Evolutionary conservation across 768 basidiomycete species (phyloP).

Genomic region (Psilocybe sp.): DNA sequence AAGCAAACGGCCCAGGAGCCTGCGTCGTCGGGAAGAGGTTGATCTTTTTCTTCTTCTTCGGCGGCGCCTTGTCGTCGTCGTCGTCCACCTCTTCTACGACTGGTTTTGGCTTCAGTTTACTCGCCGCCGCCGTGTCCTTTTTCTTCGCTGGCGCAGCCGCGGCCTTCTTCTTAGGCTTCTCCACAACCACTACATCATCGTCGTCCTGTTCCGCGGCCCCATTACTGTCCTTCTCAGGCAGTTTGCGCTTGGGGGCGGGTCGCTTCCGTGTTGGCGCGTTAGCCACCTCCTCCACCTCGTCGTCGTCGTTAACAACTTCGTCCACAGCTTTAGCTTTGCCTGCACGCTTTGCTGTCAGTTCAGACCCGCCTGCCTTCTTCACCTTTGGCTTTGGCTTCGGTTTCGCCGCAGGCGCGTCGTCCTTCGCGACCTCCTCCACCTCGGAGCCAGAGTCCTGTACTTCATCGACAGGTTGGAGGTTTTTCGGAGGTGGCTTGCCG

Average conservation of each 20-base stretch:
- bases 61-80: slow-evolving; percentile 13
- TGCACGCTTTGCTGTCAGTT: slow-evolving; percentile 18
- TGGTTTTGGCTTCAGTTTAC: background rate
- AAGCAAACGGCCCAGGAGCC: slow-evolving; percentile 42
- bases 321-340: slow-evolving; percentile 29
- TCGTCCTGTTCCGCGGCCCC: too few species aligned
- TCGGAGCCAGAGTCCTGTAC: slow-evolving; percentile 9
- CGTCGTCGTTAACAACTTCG: slow-evolving; percentile 15
- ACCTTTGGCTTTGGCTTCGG: background rate
- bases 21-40: slow-evolving; percentile 55
- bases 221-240: background rate
- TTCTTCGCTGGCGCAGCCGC: slow-evolving; percentile 6
- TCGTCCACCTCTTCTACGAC: background rate
- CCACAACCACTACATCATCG: background rate
- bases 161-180: slow-evolving; percentile 8
- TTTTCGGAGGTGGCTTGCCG: slow-evolving; percentile 6
- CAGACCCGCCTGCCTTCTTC: slow-evolving; percentile 2
- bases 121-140: slow-evolving; percentile 9
- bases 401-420: background rate
- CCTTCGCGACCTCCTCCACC: slow-evolving; percentile 4
- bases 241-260: slow-evolving; percentile 26
- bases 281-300: slow-evolving; percentile 19
- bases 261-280: slow-evolving; percentile 13
- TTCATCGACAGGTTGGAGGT: background rate
- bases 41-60: slow-evolving; percentile 70